phyloP scores from a whole-genome alignment of 2,329 filamentous ascomycete genomes.

The Penicillium sp. region DNA sequence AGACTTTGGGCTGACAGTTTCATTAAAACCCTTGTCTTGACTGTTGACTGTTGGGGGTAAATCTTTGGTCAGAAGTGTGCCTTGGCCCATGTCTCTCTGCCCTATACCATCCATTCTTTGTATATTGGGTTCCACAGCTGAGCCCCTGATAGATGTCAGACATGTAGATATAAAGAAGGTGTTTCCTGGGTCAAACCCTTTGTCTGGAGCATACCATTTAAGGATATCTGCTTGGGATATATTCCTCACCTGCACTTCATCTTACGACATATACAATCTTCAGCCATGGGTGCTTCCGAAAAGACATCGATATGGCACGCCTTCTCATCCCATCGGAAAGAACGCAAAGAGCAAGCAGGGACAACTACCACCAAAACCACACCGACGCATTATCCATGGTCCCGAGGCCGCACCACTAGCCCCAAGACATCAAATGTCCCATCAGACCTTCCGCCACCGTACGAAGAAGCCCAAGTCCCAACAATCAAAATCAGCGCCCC shows the following conservation, averaged over 20 bases:
- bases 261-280: conserved; percentile 1
- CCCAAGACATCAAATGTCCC: not conserved
- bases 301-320: conserved; percentile 7
- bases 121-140: not conserved
- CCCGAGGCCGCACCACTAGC: not conserved
- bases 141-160: not conserved
- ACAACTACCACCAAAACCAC: not conserved
- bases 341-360: not conserved
- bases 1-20: not conserved
- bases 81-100: not conserved
- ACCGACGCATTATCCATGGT: not conserved
- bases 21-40: not conserved
- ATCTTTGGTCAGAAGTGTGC: not conserved
- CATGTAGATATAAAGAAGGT: not conserved
- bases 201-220: not conserved
- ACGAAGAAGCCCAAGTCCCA: conserved; percentile 36
- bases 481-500: conserved; percentile 19
- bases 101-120: not conserved
- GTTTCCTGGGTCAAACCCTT: not conserved
- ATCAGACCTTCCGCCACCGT: conserved; percentile 1
- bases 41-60: not conserved
- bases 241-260: not conserved
- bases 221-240: not conserved
- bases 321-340: conserved; percentile 8
- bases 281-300: conserved; percentile 3